These are phyloP conservation scores for Solanum hybrid DNA, from an alignment of 305 asterid genomes.

Conservation along the genomic window DNA sequence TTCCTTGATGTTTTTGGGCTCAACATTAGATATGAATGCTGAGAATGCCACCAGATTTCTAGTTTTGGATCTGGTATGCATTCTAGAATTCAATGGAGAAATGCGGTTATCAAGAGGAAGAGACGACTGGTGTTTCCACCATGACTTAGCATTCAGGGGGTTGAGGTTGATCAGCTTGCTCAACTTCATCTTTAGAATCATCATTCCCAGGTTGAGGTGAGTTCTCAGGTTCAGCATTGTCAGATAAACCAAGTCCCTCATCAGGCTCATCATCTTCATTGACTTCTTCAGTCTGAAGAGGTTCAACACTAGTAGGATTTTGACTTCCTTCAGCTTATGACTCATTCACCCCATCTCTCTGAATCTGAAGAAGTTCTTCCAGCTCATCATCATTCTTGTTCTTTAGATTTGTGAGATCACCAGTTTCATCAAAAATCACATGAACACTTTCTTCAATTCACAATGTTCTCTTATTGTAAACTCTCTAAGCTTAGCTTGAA, in stretches of 20 bases:
- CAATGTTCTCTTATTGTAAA: background rate
- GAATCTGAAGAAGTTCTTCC: background rate
- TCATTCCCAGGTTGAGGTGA: background rate
- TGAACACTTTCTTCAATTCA: background rate
- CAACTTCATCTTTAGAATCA: background rate
- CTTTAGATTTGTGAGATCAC: background rate
- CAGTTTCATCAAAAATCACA: background rate
- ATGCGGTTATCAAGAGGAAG: background rate
- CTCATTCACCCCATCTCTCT: background rate
- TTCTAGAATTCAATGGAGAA: background rate
- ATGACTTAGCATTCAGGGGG: background rate
- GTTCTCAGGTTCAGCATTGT: background rate
- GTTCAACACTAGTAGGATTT: background rate
- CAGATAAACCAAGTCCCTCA: background rate
- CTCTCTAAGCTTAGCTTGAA: background rate
- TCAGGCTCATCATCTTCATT: background rate
- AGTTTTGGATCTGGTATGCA: background rate
- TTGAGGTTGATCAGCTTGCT: background rate
- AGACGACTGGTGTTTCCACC: background rate
- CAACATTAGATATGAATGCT: background rate
- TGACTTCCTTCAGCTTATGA: background rate
- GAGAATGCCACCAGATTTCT: background rate
- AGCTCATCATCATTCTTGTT: background rate
- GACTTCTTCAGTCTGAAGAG: background rate
- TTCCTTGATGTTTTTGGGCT: background rate